Percentiles rank a stretch among this genome's conserved stretches.
Conservation (phyloP, 768 basidiomycete species). For the Plicaturopsis crispa region DNA sequence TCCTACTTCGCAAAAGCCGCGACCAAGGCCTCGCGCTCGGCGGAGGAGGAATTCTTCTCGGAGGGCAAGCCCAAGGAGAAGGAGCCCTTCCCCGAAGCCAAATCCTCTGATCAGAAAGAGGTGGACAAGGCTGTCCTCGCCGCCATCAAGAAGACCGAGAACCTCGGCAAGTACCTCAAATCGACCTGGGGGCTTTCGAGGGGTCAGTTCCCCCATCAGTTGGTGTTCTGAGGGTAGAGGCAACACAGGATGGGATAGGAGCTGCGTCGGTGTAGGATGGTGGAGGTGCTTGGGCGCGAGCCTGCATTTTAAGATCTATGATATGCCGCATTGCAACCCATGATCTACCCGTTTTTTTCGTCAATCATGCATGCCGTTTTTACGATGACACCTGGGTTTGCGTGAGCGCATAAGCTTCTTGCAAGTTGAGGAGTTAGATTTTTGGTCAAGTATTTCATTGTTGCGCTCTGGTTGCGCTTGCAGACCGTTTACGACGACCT, state of each 20-base stretch:
- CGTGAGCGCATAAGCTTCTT: constrained; percentile 3
- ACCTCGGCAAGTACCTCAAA: constrained; percentile 88
- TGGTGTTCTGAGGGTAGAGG: constrained; percentile 64
- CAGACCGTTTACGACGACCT: no score
- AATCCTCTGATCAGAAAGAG: constrained; percentile 87
- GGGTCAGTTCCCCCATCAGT: constrained; percentile 93
- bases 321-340: constrained; percentile 28
- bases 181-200: constrained; percentile 92
- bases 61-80: constrained; percentile 90
- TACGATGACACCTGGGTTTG: constrained; percentile 1
- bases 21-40: constrained; percentile 62
- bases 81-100: constrained; percentile 78
- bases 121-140: constrained; percentile 74
- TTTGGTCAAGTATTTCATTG: no score
- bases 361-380: constrained; percentile 10
- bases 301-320: constrained; percentile 29
- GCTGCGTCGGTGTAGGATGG: constrained; percentile 9
- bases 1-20: constrained; percentile 85
- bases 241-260: constrained; percentile 10
- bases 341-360: constrained; percentile 17
- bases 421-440: no score
- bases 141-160: constrained; percentile 84
- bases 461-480: no score
- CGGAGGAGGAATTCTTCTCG: constrained; percentile 96
- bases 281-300: constrained; percentile 20